Conservation (phyloP, 352 stramenopile species). For the Phytophthora lateralis region DNA sequence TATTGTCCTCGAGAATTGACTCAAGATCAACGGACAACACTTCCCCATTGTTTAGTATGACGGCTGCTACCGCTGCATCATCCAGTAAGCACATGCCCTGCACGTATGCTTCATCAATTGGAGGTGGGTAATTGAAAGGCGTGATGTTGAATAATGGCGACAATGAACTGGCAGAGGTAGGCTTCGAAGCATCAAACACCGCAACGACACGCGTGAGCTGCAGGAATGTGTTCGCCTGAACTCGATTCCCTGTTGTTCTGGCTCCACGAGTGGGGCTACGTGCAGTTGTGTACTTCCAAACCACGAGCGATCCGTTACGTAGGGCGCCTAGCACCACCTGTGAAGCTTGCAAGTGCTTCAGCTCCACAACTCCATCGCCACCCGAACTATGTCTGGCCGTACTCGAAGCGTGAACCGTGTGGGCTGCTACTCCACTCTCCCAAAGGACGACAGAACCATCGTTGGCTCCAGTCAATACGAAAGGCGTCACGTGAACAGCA, state of each 20-base stretch:
- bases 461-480: slow-evolving; percentile 58
- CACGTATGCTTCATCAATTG: slow-evolving; percentile 13
- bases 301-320: slow-evolving; percentile 35
- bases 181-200: slow-evolving; percentile 14
- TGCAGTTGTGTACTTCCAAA: slow-evolving; percentile 39
- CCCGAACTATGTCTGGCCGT: slow-evolving; percentile 1
- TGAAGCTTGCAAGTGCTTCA: slow-evolving; percentile 40
- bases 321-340: slow-evolving; percentile 52
- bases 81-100: slow-evolving; percentile 32
- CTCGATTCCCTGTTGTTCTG: slow-evolving; percentile 14
- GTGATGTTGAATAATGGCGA: slow-evolving; percentile 12
- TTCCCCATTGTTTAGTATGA: slow-evolving; percentile 33
- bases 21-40: slow-evolving; percentile 41
- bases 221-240: slow-evolving; percentile 41
- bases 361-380: slow-evolving; percentile 36
- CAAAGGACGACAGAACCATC: slow-evolving; percentile 61
- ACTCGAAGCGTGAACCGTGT: slow-evolving; percentile 33
- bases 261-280: slow-evolving; percentile 12
- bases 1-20: slow-evolving; percentile 17
- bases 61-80: slow-evolving; percentile 19
- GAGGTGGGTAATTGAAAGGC: not conserved
- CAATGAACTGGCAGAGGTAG: slow-evolving; percentile 3
- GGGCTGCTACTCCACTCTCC: slow-evolving; percentile 56
- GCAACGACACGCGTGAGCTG: slow-evolving; percentile 30
- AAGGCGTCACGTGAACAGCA: slow-evolving; percentile 44